phyloP scores from a whole-genome alignment of 441 rosid species.

The Macaranga tanarius region DNA sequence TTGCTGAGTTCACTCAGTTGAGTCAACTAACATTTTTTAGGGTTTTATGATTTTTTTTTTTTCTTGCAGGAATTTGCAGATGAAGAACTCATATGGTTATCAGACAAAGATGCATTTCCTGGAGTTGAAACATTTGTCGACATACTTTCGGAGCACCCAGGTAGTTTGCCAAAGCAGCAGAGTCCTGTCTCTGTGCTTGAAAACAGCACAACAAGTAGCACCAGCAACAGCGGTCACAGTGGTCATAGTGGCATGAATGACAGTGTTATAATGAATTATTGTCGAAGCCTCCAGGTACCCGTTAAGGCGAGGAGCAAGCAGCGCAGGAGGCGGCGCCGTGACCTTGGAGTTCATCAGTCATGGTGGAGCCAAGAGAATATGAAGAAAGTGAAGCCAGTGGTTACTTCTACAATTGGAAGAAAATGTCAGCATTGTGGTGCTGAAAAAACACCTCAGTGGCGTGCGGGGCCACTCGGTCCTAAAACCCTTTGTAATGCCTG shows the following conservation, averaged over 20 bases:
- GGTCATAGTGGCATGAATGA: conserved; percentile 6
- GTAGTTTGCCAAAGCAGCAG: conserved; percentile 35
- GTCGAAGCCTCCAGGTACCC: conserved; percentile 42
- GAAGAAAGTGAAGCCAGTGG: conserved; percentile 9
- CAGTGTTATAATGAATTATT: conserved; percentile 37
- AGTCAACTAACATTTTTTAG: neutral
- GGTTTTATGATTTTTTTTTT: neutral
- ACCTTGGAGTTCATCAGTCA: conserved; percentile 32
- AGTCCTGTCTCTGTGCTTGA: conserved; percentile 75
- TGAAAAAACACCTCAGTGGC: conserved; percentile 96
- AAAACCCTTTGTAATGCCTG: conserved; percentile 93
- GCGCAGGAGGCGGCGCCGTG: conserved; percentile 39
- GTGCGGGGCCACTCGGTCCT: conserved; percentile 82
- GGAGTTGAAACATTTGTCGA: conserved; percentile 60
- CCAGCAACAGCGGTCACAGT: conserved; percentile 23
- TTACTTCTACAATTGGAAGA: conserved; percentile 43
- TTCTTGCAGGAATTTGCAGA: conserved; percentile 51
- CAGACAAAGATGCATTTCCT: conserved; percentile 76
- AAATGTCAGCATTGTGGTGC: conserved; percentile 86
- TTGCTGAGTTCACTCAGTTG: conserved; percentile 21
- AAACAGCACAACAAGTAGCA: conserved; percentile 44
- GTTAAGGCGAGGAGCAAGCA: conserved; percentile 68
- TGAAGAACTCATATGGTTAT: conserved; percentile 87
- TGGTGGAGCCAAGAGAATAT: conserved; percentile 32
- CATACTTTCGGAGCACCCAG: conserved; percentile 34